phyloP scores from a whole-genome alignment of 345 rosid species.

The Murraya koenigii region DNA sequence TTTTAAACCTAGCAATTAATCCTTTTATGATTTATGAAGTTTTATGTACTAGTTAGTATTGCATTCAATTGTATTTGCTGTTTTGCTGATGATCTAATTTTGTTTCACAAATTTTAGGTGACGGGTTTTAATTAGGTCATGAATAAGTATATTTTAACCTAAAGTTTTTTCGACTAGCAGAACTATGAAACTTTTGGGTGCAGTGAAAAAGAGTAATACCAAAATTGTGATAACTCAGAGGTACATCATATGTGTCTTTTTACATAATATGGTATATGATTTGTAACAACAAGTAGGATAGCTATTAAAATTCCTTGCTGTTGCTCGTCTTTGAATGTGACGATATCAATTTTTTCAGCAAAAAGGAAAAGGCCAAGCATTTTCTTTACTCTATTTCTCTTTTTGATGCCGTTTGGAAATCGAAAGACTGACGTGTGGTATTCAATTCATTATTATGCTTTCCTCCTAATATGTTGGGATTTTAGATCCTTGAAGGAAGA shows the following conservation, averaged over 20 bases:
- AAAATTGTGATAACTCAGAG: not conserved
- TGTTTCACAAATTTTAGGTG: not conserved
- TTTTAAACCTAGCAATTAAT: not conserved
- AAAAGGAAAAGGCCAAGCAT: not conserved
- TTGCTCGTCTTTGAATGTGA: not conserved
- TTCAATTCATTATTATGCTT: constrained; percentile 14
- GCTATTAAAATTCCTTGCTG: not conserved
- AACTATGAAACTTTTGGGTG: not conserved
- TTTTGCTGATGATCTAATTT: not conserved
- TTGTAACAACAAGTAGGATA: not conserved
- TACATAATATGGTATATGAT: not conserved
- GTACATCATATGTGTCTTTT: not conserved
- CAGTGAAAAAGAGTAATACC: not conserved
- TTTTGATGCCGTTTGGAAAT: not conserved
- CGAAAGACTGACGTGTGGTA: not conserved
- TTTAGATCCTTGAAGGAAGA: constrained; percentile 87
- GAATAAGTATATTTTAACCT: not conserved
- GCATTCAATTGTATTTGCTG: not conserved
- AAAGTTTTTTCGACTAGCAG: not conserved
- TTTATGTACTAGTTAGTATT: not conserved
- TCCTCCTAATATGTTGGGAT: constrained; percentile 13
- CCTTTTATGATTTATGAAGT: not conserved
- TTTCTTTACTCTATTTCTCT: not conserved
- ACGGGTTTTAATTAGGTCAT: not conserved
- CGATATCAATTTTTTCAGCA: not conserved